A percentile compares a stretch with the other conserved stretches of the same genome.
These are phyloP conservation scores for Seiridium unicorne DNA, from an alignment of 2,329 filamentous ascomycete species.

Conservation along the genomic window DNA sequence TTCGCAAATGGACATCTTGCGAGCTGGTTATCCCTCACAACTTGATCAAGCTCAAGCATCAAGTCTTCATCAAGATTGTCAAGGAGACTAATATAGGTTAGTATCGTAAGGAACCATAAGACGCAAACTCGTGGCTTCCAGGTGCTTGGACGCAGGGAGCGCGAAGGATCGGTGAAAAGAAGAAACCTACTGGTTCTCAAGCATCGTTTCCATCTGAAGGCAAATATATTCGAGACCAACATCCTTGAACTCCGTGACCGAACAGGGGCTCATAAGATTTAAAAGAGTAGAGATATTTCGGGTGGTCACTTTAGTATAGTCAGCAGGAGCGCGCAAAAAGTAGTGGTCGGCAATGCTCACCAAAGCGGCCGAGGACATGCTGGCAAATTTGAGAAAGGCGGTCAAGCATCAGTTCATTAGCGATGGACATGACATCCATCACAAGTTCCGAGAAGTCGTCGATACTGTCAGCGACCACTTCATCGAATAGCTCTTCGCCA, in stretches of 20 bases:
- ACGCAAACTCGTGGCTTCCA: too few relatives aligned
- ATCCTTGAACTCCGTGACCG: slow-evolving; percentile 82
- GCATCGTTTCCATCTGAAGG: slow-evolving; percentile 84
- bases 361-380: slow-evolving; percentile 73
- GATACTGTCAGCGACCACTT: slow-evolving; percentile 66
- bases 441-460: slow-evolving; percentile 89
- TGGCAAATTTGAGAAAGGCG: slow-evolving; percentile 89
- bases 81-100: slow-evolving; percentile 53
- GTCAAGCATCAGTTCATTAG: slow-evolving; percentile 95
- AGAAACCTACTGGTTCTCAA: slow-evolving; percentile 70
- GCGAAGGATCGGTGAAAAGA: background rate
- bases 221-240: slow-evolving; percentile 88
- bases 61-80: slow-evolving; percentile 84
- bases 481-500: slow-evolving; percentile 78
- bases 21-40: slow-evolving; percentile 80
- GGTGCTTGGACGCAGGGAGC: background rate
- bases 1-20: slow-evolving; percentile 74
- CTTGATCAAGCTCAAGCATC: slow-evolving; percentile 74
- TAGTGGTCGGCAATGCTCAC: slow-evolving; percentile 17
- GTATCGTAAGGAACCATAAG: background rate
- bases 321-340: background rate
- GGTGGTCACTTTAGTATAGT: slow-evolving; percentile 56
- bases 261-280: slow-evolving; percentile 82
- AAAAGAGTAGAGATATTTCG: slow-evolving; percentile 84
- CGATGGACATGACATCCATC: slow-evolving; percentile 83